Percentiles rank a stretch among this genome's conserved stretches.
Conservation (phyloP, 768 basidiomycete genomes). For the Mycena maculata region DNA sequence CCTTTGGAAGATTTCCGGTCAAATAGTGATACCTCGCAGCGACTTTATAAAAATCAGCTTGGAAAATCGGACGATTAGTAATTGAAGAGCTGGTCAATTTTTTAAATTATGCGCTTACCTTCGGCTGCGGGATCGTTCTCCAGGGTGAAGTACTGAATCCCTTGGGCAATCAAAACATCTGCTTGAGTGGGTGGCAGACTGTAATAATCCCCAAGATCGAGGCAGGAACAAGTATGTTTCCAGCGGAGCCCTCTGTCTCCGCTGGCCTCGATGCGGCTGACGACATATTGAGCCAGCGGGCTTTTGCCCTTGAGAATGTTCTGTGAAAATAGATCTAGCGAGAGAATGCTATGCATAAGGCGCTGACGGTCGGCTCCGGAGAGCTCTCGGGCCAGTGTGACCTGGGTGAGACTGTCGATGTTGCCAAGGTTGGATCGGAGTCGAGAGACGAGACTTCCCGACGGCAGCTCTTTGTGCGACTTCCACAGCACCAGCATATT, state of each 20-base stretch:
- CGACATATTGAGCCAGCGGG: neutral
- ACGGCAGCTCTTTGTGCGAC: neutral
- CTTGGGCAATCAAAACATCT: neutral
- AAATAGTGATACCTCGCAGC: conserved; percentile 6
- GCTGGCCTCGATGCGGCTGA: neutral
- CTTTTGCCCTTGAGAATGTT: neutral
- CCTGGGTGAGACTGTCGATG: neutral
- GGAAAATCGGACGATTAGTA: neutral
- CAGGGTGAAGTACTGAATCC: neutral
- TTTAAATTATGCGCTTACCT: neutral
- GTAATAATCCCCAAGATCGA: conserved; percentile 2
- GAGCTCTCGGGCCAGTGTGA: neutral
- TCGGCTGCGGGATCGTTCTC: neutral
- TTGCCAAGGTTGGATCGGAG: conserved; percentile 1
- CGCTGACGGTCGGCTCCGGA: neutral
- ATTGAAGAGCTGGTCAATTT: too few species aligned
- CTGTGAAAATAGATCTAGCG: conserved; percentile 6
- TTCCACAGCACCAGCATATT: conserved; percentile 2
- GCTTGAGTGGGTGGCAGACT: neutral
- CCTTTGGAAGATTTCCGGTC: conserved; percentile 1
- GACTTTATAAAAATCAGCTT: conserved; percentile 2
- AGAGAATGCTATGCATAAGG: neutral
- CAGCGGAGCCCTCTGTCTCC: neutral
- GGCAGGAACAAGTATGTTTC: conserved; percentile 4
- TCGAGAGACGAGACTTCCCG: neutral